phyloP scores from a whole-genome alignment of 192 early-diverging fungal genomes.

The Entrophospora sp. region DNA sequence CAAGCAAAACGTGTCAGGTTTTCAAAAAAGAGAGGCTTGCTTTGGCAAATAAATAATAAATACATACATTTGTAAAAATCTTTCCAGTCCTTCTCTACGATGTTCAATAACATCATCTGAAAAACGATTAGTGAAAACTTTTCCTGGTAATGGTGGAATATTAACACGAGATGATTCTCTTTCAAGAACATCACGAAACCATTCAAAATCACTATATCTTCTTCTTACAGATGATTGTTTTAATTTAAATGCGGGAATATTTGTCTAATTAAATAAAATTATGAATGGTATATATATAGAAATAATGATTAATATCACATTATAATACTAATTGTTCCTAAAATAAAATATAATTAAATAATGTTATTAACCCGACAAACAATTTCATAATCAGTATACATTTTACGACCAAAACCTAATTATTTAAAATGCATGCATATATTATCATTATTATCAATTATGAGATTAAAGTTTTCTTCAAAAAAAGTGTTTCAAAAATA shows the following conservation, averaged over 20 bases:
- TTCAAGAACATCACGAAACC: slow-evolving; percentile 92
- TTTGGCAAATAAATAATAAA: background rate
- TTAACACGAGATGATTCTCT: slow-evolving; percentile 86
- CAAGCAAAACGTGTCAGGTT: too few species aligned
- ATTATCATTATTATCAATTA: too few species aligned
- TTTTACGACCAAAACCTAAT: slow-evolving; percentile 61
- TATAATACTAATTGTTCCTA: too few species aligned
- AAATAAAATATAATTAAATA: too few species aligned
- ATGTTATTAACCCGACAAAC: slow-evolving; percentile 81
- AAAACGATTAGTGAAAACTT: slow-evolving; percentile 94
- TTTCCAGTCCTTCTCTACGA: slow-evolving; percentile 80
- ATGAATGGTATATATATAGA: slow-evolving; percentile 6
- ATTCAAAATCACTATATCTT: slow-evolving; percentile 97
- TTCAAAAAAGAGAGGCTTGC: too few species aligned
- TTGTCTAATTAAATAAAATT: slow-evolving; percentile 54
- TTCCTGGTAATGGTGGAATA: slow-evolving; percentile 91
- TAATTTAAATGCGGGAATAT: slow-evolving; percentile 93
- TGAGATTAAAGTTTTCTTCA: too few species aligned
- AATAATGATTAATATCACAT: background rate
- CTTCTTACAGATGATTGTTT: slow-evolving; percentile 74
- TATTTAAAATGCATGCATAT: too few species aligned
- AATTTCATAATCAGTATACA: slow-evolving; percentile 95
- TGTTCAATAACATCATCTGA: slow-evolving; percentile 93
- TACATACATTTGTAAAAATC: slow-evolving; percentile 91
- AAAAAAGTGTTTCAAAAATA: too few species aligned